phyloP scores from a whole-genome alignment of 225 moss, liverwort and hornwort species.

The Physcomitrellopsis africana region DNA sequence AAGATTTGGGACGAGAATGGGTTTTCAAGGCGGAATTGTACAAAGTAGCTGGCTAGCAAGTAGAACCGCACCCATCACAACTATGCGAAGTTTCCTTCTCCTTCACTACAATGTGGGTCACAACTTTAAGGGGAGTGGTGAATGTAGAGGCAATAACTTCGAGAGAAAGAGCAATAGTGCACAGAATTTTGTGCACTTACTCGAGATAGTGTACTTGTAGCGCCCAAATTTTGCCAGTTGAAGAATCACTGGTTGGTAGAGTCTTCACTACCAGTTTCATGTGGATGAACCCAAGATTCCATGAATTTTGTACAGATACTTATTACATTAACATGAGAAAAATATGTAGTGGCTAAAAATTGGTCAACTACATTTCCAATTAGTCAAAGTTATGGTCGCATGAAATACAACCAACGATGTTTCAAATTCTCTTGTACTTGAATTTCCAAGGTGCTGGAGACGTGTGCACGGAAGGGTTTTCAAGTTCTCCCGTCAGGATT shows the following conservation, averaged over 20 bases:
- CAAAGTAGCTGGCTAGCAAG: no score
- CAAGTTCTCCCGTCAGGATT: no score
- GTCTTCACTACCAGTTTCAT: neutral
- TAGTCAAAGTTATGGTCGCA: neutral
- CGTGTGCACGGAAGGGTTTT: no score
- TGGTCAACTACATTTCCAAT: neutral
- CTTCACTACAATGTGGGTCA: no score
- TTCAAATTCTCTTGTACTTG: no score
- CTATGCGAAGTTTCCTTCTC: no score
- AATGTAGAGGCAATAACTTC: neutral
- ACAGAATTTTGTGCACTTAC: neutral
- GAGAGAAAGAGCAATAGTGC: neutral
- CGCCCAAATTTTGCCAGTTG: slow-evolving; percentile 1
- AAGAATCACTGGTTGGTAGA: neutral
- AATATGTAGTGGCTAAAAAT: neutral
- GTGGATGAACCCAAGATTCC: neutral
- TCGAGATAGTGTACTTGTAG: neutral
- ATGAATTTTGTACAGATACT: neutral
- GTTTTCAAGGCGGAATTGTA: no score
- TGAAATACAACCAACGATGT: no score
- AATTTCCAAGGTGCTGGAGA: no score
- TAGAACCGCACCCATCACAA: no score
- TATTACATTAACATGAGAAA: neutral
- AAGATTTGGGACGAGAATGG: no score
- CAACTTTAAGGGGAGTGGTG: no score